Conservation (phyloP, 2,329 filamentous ascomycete genomes). For the Colletotrichum caudatum region DNA sequence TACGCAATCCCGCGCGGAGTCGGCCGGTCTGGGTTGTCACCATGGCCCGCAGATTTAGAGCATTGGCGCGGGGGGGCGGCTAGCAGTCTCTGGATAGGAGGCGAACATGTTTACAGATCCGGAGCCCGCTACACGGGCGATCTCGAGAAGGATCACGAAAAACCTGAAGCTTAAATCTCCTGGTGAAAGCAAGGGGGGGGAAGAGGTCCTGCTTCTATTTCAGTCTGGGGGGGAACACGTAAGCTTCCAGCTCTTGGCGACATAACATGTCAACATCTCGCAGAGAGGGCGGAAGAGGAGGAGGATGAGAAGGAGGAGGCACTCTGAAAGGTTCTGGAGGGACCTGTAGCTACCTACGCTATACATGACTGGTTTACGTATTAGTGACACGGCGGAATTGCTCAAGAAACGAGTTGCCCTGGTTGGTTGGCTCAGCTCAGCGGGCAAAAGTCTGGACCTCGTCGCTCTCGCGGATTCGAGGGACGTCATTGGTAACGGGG, state of each 20-base stretch:
- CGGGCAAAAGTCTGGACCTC: background rate
- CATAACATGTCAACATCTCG: background rate
- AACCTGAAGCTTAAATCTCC: conserved; percentile 6
- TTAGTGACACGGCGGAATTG: background rate
- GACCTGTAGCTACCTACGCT: background rate
- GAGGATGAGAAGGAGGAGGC: background rate
- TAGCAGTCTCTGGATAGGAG: background rate
- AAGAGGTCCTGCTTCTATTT: conserved; percentile 13
- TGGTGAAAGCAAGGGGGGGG: background rate
- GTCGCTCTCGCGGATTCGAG: background rate
- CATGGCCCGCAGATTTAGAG: background rate
- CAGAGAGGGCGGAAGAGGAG: background rate
- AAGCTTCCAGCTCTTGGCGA: conserved; percentile 16
- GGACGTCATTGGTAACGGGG: conserved; percentile 24
- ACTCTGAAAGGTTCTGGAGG: background rate
- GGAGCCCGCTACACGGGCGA: background rate
- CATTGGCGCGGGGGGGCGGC: background rate
- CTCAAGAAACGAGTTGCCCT: background rate
- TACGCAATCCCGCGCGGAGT: conserved; percentile 18
- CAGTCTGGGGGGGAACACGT: conserved; percentile 4
- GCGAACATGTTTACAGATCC: background rate
- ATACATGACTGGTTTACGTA: background rate
- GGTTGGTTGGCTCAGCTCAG: background rate
- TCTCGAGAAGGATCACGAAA: background rate
- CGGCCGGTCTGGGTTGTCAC: background rate